A percentile compares a stretch with the other conserved stretches of the same genome.
Evolutionary conservation across 1,139 yeast genomes (phyloP).

Genomic region (Pichia sp.): DNA sequence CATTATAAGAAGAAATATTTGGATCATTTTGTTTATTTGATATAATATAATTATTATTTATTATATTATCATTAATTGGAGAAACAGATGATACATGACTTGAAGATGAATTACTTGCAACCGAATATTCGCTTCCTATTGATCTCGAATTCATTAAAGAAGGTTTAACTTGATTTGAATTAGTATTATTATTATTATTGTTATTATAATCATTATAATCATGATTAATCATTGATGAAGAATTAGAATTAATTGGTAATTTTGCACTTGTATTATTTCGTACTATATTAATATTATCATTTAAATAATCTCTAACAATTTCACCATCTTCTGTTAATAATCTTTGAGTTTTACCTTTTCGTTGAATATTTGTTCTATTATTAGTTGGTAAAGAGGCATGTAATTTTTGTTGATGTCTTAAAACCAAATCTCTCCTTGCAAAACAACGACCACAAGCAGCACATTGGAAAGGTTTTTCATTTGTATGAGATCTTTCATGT

Average conservation of each 20-base stretch:
- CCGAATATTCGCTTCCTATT: constrained; percentile 1
- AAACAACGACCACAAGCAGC: constrained; percentile 95
- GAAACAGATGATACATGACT: constrained; percentile 12
- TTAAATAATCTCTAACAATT: constrained; percentile 29
- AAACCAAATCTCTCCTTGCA: constrained; percentile 82
- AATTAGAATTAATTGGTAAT: constrained; percentile 19
- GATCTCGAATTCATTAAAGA: not conserved
- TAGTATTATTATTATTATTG: constrained; percentile 1
- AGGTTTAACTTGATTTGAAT: not conserved
- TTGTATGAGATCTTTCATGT: constrained; percentile 92
- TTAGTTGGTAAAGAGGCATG: constrained; percentile 54
- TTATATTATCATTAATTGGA: constrained; percentile 8
- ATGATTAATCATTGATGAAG: not conserved
- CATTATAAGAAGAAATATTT: too few relatives aligned
- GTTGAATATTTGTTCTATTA: constrained; percentile 26
- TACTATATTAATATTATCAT: constrained; percentile 33
- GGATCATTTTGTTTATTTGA: not conserved
- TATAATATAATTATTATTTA: constrained; percentile 1
- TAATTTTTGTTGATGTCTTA: constrained; percentile 90
- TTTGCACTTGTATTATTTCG: constrained; percentile 30
- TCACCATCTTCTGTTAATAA: constrained; percentile 30
- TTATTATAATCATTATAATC: not conserved
- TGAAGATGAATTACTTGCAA: constrained; percentile 3
- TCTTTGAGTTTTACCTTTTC: constrained; percentile 30
- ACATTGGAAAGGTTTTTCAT: constrained; percentile 94